Base-by-base conservation (phyloP, 768 basidiomycete genomes). In the Rhodotorula kratochvilovae region DNA sequence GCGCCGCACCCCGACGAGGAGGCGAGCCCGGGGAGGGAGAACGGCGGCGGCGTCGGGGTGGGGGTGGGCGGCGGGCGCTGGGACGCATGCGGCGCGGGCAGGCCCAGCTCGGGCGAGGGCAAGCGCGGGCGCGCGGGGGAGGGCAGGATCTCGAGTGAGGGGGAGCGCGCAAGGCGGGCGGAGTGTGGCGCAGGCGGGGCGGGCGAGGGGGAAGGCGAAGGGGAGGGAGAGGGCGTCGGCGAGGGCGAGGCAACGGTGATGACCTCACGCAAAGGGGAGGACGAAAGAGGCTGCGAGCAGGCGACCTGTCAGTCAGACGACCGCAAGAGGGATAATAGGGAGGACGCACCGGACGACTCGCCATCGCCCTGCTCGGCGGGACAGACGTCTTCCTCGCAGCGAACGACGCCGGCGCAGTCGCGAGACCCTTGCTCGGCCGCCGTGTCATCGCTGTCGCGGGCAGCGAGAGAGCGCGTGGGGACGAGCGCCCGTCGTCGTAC, bases 21-120 rank as follows among this genome's bases (percentile, higher is more conserved):
- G 39, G 8, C 39, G 13, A 7, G 39, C 8, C 39, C 39, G 39
- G 39, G 39, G 39, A 39, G 39, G 8, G 39, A 39, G 39, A 39
- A 39, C 21, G 31, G 21, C 16, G n/a, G 3, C 12, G 36, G 15
- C 19, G 25, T 56, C 17, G 33, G 31, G 3, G n/a, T 36, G 21
- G 55, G 55, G 5, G 35, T 17, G 5, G 62, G 62, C 27, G 63
- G 53, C 11, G 63, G n/a, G 63, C 2, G 63, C 57, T 1, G 63
- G 63, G 3, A 12, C 31, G 54, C 19, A 6, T 3, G 19, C 33
- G 54, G 31, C 54, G 61, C 25, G 3, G 50, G 12, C 19, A 62
- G 1, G 33, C 61, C 61, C 5, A 63, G 53, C 29, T 63, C 62
- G 39, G 62, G 62, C 51, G 62, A 63, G 62, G 31, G 42, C 33